These are phyloP conservation scores for Botrytis deweyae DNA, from an alignment of 2,329 filamentous ascomycete species.

Conservation along the genomic window DNA sequence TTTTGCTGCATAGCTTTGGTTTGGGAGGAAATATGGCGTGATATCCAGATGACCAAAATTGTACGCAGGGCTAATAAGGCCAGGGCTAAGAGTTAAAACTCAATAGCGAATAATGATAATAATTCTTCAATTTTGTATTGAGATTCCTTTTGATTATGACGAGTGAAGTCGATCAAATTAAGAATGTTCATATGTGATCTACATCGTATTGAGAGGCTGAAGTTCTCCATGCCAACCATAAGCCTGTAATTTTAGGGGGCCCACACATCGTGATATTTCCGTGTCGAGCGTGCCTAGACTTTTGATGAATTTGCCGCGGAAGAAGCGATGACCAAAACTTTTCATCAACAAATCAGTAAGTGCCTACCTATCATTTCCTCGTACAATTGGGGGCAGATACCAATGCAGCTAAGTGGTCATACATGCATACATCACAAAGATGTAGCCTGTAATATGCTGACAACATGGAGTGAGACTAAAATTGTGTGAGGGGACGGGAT, in stretches of 20 bases:
- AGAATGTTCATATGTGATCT: neutral
- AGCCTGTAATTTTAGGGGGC: neutral
- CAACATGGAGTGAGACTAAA: slow-evolving; percentile 2
- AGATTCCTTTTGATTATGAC: neutral
- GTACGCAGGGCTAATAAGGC: slow-evolving; percentile 8
- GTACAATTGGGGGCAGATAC: neutral
- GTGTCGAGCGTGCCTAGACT: neutral
- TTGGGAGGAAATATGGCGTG: slow-evolving; percentile 8
- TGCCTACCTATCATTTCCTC: neutral
- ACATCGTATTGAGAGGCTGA: neutral
- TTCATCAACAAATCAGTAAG: neutral
- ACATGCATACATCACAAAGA: neutral
- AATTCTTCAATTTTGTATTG: slow-evolving; percentile 9
- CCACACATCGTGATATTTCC: neutral
- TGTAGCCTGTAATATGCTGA: slow-evolving; percentile 14
- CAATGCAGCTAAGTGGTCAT: neutral
- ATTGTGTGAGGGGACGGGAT: neutral
- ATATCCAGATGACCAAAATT: slow-evolving; percentile 5
- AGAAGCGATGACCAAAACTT: neutral
- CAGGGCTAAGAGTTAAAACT: slow-evolving; percentile 8
- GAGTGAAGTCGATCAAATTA: neutral
- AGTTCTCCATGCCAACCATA: neutral
- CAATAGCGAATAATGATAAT: slow-evolving; percentile 19
- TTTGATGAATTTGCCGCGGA: neutral
- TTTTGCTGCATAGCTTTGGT: slow-evolving; percentile 15